Base-by-base conservation (phyloP, 345 rosid species). In the Acer negundo region DNA sequence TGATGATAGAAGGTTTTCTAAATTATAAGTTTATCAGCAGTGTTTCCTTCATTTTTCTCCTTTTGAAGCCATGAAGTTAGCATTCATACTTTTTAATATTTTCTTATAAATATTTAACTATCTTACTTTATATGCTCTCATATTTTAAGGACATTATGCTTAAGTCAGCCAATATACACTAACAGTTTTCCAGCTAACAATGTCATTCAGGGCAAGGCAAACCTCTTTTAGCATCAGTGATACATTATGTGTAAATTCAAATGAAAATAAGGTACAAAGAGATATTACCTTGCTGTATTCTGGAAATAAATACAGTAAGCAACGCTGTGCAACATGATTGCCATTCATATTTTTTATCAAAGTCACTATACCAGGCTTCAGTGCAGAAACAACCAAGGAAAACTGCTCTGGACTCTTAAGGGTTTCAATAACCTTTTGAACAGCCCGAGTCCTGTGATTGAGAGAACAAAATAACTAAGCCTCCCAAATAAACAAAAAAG, bases 351-450 rank as follows among this genome's bases (percentile, higher is more conserved):
- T 84, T 80, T 92, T 94, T 31, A 90, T 88, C 86, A 94, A 74
- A 69, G 90, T 81, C 84, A 90, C 91, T 69, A 89, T 85, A 63
- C 90, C 86, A 64, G 89, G 87, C 85, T 86, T 89, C 82, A 92
- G 82, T 31, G 95, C 85, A 73, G 89, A 87, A 49, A 89, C 85
- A 74, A 92, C 84, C 23, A 84, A 70, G 72, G 89, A 80, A 40
- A 85, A 77, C 81, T 92, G 94, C 83, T 92, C 92, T 15, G 87
- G 85, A 64, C 80, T 73, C 77, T 77, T 87, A 17, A 87, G 86
- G n/a, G 87, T 89, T 83, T 94, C 93, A 22, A 94, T 84, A 38
- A 92, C 87, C 85, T 92, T 94, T 79, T 94, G 97, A 80, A 94
- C 89, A 49, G 92, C 97, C 63, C 95, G 90, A 69, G 98, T 92